Base-by-base conservation (phyloP, 2,329 filamentous ascomycete genomes). In the Monosporascus sp. region DNA sequence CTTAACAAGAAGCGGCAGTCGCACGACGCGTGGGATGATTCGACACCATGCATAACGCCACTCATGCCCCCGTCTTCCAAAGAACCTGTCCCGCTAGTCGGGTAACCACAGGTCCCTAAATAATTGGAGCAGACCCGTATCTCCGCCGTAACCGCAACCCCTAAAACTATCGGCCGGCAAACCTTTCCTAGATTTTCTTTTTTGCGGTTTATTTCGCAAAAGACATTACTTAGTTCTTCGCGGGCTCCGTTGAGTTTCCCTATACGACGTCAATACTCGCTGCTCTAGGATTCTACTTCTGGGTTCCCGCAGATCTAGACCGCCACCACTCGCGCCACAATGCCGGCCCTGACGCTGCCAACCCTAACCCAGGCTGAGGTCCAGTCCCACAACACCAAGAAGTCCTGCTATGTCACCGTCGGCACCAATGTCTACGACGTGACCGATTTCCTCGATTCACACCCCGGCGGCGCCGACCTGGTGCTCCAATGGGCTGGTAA, bases 351-450 rank as follows among this genome's bases (percentile, higher is more conserved):
- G 68, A 91, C 84, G 48, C 84, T 97, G 49, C 93, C 93, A 53
- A 93, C 87, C 27, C 87, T 97, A 67, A 87, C 89, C 49, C 80
- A 80, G 62, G 82, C 87, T 61, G 89, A 99, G 69, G 85, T 99
- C 66, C 84, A 87, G 70, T 77, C 85, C 62, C 91, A 96, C 72
- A 93, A 89, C 70, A 86, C 83, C 47, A 75, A 77, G 49, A 83
- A 91, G 67, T 96, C 91, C 48, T 97, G 93, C 78, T 99, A 92
- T 78, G 92, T 99, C 63, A 94, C 89, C 3, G 79, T 97, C 52
- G 92, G 91, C 58, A 81, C 82, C 54, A 95, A 93, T 63, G 93
- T 99, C 63, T 99, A 91, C 79, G 93, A 99, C 77, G 81, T 99
- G 59, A 97, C 94, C 55, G 84, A 89, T 52, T 99, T 99, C 67